Conservation (phyloP, 2,329 filamentous ascomycete genomes). For the Emergomyces orientalis region DNA sequence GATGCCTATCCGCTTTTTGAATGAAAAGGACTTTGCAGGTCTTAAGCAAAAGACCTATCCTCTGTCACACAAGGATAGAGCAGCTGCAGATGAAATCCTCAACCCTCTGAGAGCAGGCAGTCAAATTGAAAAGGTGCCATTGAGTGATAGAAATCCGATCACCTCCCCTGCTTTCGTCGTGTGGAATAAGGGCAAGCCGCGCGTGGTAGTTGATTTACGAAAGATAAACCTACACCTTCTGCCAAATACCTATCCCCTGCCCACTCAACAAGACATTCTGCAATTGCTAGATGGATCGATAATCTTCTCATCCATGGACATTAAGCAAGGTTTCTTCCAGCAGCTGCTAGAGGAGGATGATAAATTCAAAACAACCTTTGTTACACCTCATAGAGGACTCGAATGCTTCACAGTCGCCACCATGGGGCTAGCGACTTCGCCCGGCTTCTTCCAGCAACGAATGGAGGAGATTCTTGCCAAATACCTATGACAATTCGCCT, state of each 20-base stretch:
- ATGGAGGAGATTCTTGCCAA: background rate
- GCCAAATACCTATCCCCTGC: background rate
- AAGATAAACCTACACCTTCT: background rate
- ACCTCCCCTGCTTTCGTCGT: background rate
- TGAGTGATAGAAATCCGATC: background rate
- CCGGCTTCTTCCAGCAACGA: background rate
- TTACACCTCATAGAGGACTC: background rate
- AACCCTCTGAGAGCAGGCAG: background rate
- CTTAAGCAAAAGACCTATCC: background rate
- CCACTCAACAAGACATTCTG: background rate
- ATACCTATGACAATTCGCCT: background rate
- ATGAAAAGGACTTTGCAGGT: background rate
- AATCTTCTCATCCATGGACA: background rate
- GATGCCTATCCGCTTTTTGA: background rate
- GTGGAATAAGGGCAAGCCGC: background rate
- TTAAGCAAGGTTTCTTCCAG: slow-evolving; percentile 4
- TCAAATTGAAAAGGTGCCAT: background rate
- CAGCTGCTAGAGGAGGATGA: background rate
- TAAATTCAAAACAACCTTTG: background rate
- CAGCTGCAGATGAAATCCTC: background rate
- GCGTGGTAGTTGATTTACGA: background rate
- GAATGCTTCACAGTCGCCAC: background rate
- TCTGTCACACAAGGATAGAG: background rate
- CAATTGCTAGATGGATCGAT: background rate
- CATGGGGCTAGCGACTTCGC: background rate